These are phyloP conservation scores for Serendipita sp. DNA, from an alignment of 768 basidiomycete species.

Conservation along the genomic window DNA sequence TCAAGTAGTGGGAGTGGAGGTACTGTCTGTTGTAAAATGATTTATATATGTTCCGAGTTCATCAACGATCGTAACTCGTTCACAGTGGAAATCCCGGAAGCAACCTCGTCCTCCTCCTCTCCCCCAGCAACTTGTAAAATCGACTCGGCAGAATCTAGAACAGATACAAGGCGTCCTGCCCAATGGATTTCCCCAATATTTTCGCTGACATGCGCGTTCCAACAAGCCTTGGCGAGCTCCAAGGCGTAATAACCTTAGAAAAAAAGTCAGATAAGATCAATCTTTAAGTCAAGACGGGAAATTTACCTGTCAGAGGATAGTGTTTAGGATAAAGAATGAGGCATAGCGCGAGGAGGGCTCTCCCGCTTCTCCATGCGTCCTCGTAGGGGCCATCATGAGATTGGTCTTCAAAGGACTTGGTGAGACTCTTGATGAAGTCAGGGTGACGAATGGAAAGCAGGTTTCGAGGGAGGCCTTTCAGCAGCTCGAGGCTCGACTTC, in stretches of 20 bases:
- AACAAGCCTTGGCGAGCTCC: constrained; percentile 61
- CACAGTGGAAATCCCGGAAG: neutral
- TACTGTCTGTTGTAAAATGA: neutral
- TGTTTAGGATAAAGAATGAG: constrained; percentile 53
- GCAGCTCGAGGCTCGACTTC: neutral
- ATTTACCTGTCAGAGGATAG: constrained; percentile 65
- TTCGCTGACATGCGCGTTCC: constrained; percentile 42
- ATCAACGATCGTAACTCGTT: neutral
- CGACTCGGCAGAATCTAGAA: neutral
- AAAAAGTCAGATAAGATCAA: neutral
- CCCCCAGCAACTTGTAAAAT: neutral
- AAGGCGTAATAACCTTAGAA: constrained; percentile 53
- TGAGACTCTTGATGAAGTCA: constrained; percentile 38
- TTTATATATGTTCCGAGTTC: neutral
- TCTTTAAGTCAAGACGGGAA: neutral
- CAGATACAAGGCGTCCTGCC: neutral
- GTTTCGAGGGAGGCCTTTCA: constrained; percentile 24
- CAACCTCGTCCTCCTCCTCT: neutral
- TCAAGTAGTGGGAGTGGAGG: neutral
- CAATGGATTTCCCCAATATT: neutral
- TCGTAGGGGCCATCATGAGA: constrained; percentile 51
- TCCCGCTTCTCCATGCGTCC: constrained; percentile 37
- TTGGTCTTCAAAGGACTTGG: constrained; percentile 48
- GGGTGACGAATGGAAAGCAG: constrained; percentile 37
- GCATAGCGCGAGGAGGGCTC: constrained; percentile 50